These are phyloP conservation scores for Scorias spongiosa DNA, from an alignment of 2,329 filamentous ascomycete genomes.

Conservation along the genomic window DNA sequence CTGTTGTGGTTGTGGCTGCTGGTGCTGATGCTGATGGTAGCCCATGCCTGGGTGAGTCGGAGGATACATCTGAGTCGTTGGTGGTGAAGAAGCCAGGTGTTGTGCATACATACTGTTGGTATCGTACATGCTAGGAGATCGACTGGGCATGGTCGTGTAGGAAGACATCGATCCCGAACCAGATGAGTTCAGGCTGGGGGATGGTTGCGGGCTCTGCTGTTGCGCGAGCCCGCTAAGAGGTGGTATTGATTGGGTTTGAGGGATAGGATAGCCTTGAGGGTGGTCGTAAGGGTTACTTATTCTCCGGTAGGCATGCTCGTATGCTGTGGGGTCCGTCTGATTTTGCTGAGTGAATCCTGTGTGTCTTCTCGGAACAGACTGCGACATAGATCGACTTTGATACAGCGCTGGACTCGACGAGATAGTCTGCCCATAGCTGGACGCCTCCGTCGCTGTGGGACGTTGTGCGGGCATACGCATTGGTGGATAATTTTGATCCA, in stretches of 20 bases:
- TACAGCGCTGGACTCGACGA: constrained; percentile 19
- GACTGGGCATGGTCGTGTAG: constrained; percentile 2
- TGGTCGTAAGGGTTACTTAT: constrained; percentile 17
- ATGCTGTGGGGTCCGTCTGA: constrained; percentile 7
- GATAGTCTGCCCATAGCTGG: constrained; percentile 12
- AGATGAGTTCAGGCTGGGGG: constrained; percentile 13
- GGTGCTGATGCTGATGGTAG: constrained; percentile 4
- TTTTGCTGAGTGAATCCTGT: constrained; percentile 11
- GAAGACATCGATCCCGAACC: constrained; percentile 8
- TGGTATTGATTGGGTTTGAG: constrained; percentile 15
- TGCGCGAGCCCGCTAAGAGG: constrained; percentile 21
- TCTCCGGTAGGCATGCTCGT: constrained; percentile 13
- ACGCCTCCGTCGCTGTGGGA: constrained; percentile 10
- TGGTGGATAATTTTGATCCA: constrained; percentile 19
- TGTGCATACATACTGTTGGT: constrained; percentile 13
- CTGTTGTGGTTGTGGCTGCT: no score
- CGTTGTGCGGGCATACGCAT: constrained; percentile 15
- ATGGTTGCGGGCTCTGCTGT: constrained; percentile 13
- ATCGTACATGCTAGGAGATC: constrained; percentile 19
- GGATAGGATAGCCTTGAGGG: constrained; percentile 13
- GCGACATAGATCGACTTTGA: constrained; percentile 12
- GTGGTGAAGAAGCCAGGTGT: constrained; percentile 12
- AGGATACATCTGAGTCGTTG: constrained; percentile 11
- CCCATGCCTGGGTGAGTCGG: constrained; percentile 4
- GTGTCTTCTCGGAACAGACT: constrained; percentile 8